Evolutionary conservation across 2,329 filamentous ascomycete genomes (phyloP).

Genomic region (Exophiala sideris): DNA sequence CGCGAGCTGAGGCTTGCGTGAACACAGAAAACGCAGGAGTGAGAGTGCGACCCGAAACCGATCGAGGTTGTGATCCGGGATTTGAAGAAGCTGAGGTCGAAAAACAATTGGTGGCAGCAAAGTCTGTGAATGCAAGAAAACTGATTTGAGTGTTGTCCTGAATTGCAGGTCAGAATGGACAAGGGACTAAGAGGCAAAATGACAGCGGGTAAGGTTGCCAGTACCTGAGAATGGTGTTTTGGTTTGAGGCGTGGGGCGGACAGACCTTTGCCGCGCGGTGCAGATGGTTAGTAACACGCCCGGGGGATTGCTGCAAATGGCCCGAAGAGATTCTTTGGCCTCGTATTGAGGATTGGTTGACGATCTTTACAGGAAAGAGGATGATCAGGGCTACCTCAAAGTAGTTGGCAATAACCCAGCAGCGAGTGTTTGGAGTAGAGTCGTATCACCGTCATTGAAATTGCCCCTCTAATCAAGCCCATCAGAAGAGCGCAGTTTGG

Average conservation of each 20-base stretch:
- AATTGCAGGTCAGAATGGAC: not conserved
- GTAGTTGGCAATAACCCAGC: too few species aligned
- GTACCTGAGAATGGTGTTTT: not conserved
- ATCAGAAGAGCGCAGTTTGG: too few species aligned
- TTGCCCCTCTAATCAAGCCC: too few species aligned
- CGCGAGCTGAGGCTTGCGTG: too few species aligned
- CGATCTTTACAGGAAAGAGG: not conserved
- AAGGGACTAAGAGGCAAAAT: conserved; percentile 1
- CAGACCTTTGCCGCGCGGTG: not conserved
- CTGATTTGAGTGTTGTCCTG: not conserved
- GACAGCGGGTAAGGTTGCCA: conserved; percentile 1
- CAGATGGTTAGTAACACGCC: not conserved
- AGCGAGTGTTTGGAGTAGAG: too few species aligned
- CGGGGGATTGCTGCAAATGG: not conserved
- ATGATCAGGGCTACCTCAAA: not conserved
- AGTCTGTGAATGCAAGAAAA: not conserved
- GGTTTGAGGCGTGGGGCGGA: not conserved
- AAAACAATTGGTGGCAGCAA: not conserved
- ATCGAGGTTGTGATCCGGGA: not conserved
- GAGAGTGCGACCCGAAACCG: not conserved
- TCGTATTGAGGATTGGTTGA: not conserved
- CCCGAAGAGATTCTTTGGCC: not conserved
- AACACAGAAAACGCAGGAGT: too few species aligned
- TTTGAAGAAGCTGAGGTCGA: not conserved
- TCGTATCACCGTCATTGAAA: too few species aligned